phyloP scores from a whole-genome alignment of 179 eudicot species.

The Heliamphora pulchella region DNA sequence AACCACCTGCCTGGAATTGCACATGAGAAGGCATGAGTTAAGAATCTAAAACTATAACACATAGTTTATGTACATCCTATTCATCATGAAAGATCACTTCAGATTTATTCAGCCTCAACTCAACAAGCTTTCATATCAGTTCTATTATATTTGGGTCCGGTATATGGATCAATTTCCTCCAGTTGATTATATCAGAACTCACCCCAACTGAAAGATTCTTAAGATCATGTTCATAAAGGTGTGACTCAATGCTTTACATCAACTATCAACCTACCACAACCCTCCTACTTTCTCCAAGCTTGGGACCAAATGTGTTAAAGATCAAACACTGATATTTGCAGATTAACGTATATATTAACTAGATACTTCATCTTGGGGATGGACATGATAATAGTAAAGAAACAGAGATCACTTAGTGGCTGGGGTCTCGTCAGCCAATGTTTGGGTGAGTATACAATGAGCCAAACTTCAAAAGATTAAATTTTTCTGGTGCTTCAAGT shows the following conservation, averaged over 20 bases:
- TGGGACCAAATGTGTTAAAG: neutral
- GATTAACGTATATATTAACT: neutral
- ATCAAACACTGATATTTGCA: neutral
- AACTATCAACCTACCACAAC: too few species aligned
- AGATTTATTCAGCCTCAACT: neutral
- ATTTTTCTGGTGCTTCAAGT: neutral
- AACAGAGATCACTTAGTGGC: neutral
- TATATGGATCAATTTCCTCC: too few species aligned
- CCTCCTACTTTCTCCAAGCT: too few species aligned
- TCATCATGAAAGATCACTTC: neutral
- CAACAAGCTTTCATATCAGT: neutral
- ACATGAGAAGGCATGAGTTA: slow-evolving; percentile 12
- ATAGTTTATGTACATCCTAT: neutral
- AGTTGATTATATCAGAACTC: too few species aligned
- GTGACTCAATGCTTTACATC: too few species aligned
- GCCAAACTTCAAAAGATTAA: too few species aligned
- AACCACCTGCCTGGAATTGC: slow-evolving; percentile 72
- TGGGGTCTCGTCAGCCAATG: slow-evolving; percentile 4
- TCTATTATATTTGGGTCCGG: too few species aligned
- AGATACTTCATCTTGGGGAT: neutral
- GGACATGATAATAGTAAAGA: neutral
- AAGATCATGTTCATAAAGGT: too few species aligned
- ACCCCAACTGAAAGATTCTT: too few species aligned
- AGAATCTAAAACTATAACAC: neutral
- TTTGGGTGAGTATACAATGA: neutral